A percentile compares a stretch with the other conserved stretches of the same genome.
Evolutionary conservation across 23 red algal genomes (phyloP).

Genomic region (Gracilaria gracilis): DNA sequence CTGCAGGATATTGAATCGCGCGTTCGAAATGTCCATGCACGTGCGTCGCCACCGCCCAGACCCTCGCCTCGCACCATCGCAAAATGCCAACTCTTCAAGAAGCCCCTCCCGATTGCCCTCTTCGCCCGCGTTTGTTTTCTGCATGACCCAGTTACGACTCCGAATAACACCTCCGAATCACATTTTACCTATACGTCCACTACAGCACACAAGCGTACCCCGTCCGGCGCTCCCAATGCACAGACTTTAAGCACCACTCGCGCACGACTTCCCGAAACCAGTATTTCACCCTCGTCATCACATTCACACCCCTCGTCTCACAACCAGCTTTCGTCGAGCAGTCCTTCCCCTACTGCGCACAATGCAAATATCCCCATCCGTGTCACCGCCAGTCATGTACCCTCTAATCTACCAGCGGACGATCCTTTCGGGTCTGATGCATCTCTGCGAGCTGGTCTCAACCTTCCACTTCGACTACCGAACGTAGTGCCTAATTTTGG

Average conservation of each 20-base stretch:
- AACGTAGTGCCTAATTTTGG: constrained; percentile 7
- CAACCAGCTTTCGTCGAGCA: not conserved
- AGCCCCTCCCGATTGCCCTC: not conserved
- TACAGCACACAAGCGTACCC: not conserved
- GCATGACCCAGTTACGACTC: not conserved
- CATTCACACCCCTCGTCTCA: not conserved
- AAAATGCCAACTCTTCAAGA: not conserved
- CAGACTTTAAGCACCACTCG: not conserved
- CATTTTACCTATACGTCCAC: not conserved
- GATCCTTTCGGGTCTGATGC: not conserved
- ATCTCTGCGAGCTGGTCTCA: not conserved
- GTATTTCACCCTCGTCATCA: not conserved
- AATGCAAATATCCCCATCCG: not conserved
- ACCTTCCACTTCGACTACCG: not conserved
- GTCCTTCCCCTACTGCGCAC: not conserved
- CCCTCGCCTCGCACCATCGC: not conserved
- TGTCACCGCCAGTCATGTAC: not conserved
- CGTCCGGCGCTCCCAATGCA: not conserved
- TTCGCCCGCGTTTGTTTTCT: not conserved
- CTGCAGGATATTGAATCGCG: constrained; percentile 46
- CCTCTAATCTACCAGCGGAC: not conserved
- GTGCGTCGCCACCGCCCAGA: not conserved
- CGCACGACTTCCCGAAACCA: not conserved
- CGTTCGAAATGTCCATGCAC: constrained; percentile 17
- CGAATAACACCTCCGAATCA: not conserved